Conservation (phyloP, 257 asterid genomes). For the Jasminum sambac region DNA sequence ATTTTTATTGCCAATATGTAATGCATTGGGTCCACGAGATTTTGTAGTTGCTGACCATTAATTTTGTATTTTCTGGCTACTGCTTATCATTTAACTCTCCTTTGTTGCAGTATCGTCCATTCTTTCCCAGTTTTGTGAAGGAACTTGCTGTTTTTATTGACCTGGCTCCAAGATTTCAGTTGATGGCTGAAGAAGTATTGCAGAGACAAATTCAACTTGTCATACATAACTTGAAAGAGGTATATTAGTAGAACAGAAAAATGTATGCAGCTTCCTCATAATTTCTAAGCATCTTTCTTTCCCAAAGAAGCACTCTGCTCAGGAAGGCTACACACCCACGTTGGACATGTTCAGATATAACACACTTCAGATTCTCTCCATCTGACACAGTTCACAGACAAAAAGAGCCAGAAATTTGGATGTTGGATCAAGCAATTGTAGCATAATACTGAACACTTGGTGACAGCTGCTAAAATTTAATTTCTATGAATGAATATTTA, state of each 20-base stretch:
- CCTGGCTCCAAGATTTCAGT: conserved; percentile 88
- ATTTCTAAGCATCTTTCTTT: not conserved
- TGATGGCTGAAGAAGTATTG: conserved; percentile 80
- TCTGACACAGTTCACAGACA: not conserved
- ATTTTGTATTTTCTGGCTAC: conserved; percentile 12
- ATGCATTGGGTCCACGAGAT: not conserved
- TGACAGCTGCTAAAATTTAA: not conserved
- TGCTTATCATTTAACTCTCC: conserved; percentile 11
- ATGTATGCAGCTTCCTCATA: conserved; percentile 10
- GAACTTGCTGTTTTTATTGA: conserved; percentile 82
- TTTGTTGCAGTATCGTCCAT: conserved; percentile 80
- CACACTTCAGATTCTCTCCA: not conserved
- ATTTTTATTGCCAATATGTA: not conserved
- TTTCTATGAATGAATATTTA: not conserved
- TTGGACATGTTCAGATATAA: not conserved
- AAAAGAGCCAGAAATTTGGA: not conserved
- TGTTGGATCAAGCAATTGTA: not conserved
- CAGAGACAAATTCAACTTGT: conserved; percentile 78
- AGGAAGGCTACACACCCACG: not conserved
- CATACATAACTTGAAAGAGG: conserved; percentile 74
- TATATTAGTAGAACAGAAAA: conserved; percentile 20
- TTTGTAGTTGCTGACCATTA: not conserved
- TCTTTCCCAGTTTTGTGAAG: conserved; percentile 73
- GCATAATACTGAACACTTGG: not conserved
- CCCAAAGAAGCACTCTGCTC: not conserved